Percentiles rank a stretch among this genome's conserved stretches.
phyloP scores from a whole-genome alignment of 306 rosid species.

The Cucumis sativus region DNA sequence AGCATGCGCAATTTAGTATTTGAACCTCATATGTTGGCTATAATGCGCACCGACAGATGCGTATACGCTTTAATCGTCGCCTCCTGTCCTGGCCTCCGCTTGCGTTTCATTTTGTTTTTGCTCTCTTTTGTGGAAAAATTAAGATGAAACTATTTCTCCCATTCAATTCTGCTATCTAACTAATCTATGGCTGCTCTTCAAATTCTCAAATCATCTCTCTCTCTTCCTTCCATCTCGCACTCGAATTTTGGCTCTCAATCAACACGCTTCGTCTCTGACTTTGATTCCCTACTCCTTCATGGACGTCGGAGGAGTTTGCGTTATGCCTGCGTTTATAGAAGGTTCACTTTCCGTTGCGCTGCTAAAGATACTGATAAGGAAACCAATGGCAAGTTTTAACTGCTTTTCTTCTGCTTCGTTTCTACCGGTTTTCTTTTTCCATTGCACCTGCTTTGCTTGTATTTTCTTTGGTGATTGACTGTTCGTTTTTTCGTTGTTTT shows the following conservation, averaged over 20 bases:
- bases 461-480: background rate
- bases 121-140: background rate
- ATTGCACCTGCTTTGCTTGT: background rate
- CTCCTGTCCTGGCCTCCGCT: background rate
- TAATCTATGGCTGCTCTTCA: slow-evolving; percentile 48
- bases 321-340: slow-evolving; percentile 11
- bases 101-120: background rate
- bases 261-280: slow-evolving; percentile 18
- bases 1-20: background rate
- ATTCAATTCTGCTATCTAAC: background rate
- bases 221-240: slow-evolving; percentile 44
- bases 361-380: slow-evolving; percentile 49
- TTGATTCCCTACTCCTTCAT: slow-evolving; percentile 22
- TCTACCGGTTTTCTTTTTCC: background rate
- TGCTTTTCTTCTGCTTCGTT: background rate
- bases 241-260: slow-evolving; percentile 33
- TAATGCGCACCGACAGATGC: background rate
- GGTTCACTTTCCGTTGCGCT: slow-evolving; percentile 34
- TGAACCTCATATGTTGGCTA: background rate
- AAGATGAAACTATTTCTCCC: slow-evolving; percentile 9
- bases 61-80: background rate
- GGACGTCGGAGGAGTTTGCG: slow-evolving; percentile 14
- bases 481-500: background rate
- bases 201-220: slow-evolving; percentile 36
- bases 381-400: slow-evolving; percentile 48